phyloP scores from a whole-genome alignment of 371 early-diverging fungal genomes.

The Mucor indicus region DNA sequence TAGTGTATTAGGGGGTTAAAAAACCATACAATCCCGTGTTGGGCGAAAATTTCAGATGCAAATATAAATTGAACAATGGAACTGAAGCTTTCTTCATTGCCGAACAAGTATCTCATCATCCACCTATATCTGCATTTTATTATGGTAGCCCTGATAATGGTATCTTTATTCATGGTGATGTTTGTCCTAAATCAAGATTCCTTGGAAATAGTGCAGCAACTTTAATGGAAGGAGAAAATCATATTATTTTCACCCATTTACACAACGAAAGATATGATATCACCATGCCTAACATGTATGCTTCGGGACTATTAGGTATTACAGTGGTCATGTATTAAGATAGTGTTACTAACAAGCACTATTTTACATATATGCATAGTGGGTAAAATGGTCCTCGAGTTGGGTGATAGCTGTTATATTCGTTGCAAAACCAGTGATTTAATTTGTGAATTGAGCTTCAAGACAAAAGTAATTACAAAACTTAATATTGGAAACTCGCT shows the following conservation, averaged over 20 bases:
- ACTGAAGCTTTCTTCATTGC: conserved; percentile 78
- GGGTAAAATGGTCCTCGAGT: conserved; percentile 91
- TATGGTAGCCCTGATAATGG: conserved; percentile 82
- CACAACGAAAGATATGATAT: conserved; percentile 76
- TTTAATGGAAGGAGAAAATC: conserved; percentile 81
- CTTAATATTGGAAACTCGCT: not conserved
- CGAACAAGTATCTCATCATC: conserved; percentile 96
- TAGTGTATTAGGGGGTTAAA: conserved; percentile 15
- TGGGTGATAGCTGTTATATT: conserved; percentile 79
- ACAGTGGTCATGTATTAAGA: no score
- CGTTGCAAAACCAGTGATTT: conserved; percentile 76
- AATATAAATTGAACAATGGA: conserved; percentile 67
- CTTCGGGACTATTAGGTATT: conserved; percentile 25
- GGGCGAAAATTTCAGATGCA: conserved; percentile 87
- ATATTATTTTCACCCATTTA: conserved; percentile 62
- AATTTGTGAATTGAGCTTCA: conserved; percentile 82
- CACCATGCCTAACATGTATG: conserved; percentile 61
- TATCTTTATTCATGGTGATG: conserved; percentile 76
- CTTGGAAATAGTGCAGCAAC: conserved; percentile 91
- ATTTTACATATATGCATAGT: conserved; percentile 6
- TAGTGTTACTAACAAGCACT: not conserved
- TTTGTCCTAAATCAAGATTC: conserved; percentile 85
- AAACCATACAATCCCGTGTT: conserved; percentile 78
- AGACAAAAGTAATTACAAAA: conserved; percentile 69
- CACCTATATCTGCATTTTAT: conserved; percentile 86